phyloP scores from a whole-genome alignment of 306 rosid species.

The Prunus padus region DNA sequence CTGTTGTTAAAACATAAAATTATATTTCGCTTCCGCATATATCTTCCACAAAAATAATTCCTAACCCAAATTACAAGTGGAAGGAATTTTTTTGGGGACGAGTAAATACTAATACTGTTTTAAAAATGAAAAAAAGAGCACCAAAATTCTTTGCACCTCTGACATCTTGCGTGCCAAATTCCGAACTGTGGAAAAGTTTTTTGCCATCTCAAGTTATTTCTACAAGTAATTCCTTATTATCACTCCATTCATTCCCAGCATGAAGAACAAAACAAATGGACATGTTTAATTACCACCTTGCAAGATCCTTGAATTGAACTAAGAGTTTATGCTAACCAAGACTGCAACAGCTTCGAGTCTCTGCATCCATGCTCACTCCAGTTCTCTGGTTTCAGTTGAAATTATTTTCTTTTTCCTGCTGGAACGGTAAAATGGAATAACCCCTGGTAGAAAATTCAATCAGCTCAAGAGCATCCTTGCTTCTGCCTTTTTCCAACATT shows the following conservation, averaged over 20 bases:
- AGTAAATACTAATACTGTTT: no score
- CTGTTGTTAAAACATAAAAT: no score
- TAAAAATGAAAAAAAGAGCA: no score
- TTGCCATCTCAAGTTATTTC: neutral
- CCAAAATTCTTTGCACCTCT: neutral
- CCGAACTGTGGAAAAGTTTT: neutral
- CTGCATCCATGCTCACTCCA: neutral
- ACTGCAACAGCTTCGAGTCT: neutral
- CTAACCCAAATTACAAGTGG: no score
- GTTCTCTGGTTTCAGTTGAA: neutral
- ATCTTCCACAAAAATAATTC: no score
- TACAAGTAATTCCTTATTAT: neutral
- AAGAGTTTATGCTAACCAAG: neutral
- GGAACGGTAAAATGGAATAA: neutral
- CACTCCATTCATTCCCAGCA: neutral
- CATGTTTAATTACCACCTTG: neutral
- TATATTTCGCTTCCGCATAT: no score
- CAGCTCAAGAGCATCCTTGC: constrained; percentile 19
- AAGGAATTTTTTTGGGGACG: no score
- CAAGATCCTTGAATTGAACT: neutral
- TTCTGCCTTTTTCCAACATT: constrained; percentile 56
- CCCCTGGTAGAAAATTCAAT: neutral
- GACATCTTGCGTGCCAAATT: neutral
- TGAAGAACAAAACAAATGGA: neutral
- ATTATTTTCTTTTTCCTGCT: constrained; percentile 1